These are phyloP conservation scores for Abrus pulchellus DNA, from an alignment of 306 rosid species.

Conservation along the genomic window DNA sequence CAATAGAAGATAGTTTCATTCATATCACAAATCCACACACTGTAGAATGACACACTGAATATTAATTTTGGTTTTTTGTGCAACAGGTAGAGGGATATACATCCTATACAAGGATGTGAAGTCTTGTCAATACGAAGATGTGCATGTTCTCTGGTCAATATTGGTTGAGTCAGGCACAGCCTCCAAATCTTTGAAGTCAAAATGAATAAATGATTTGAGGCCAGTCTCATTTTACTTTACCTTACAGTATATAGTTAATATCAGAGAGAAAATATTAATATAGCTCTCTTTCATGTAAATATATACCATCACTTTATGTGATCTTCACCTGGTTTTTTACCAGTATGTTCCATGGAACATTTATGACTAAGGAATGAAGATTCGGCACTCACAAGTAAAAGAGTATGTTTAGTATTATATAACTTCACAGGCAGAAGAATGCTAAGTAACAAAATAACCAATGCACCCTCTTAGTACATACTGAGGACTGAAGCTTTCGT, in stretches of 20 bases:
- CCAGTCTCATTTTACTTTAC: neutral
- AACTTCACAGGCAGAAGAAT: too few relatives aligned
- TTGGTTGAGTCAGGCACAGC: constrained; percentile 62
- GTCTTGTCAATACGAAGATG: constrained; percentile 81
- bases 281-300: constrained; percentile 27
- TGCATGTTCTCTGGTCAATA: constrained; percentile 82
- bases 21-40: neutral
- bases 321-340: neutral
- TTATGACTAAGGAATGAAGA: too few relatives aligned
- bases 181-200: constrained; percentile 53
- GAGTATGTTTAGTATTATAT: too few relatives aligned
- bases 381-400: too few relatives aligned
- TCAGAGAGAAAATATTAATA: neutral
- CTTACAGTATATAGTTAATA: neutral
- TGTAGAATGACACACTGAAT: neutral
- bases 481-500: too few relatives aligned
- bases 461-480: too few relatives aligned
- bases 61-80: neutral
- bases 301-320: neutral
- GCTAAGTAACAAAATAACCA: too few relatives aligned
- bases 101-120: constrained; percentile 78
- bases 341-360: neutral
- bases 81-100: constrained; percentile 72
- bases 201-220: constrained; percentile 1
- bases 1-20: neutral